A percentile compares a stretch with the other conserved stretches of the same genome.
phyloP scores from a whole-genome alignment of 2,329 filamentous ascomycete genomes.

The Tolypocladium endophyticum region DNA sequence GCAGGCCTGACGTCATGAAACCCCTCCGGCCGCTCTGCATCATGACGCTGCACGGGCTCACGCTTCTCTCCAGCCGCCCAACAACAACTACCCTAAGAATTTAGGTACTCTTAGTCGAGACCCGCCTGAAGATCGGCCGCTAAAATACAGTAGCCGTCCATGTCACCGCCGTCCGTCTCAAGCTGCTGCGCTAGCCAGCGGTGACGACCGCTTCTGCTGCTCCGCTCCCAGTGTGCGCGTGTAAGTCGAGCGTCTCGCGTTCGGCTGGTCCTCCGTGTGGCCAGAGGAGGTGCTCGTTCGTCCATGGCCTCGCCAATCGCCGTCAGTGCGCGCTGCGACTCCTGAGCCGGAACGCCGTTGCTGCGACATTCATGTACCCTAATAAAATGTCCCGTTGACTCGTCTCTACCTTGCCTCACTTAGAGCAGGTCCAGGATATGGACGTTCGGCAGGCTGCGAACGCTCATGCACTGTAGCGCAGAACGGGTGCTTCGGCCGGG shows the following conservation, averaged over 20 bases:
- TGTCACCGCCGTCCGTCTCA: neutral
- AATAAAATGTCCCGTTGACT: neutral
- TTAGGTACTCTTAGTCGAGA: too few relatives aligned
- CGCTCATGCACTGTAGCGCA: neutral
- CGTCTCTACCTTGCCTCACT: neutral
- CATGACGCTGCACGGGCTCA: constrained; percentile 5
- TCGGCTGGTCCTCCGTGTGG: too few relatives aligned
- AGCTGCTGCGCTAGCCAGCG: neutral
- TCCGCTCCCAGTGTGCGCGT: neutral
- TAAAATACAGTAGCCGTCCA: neutral
- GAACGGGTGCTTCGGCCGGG: neutral
- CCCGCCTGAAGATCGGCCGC: neutral
- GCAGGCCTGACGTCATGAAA: constrained; percentile 13
- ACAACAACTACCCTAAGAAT: too few relatives aligned
- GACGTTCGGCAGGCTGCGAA: neutral
- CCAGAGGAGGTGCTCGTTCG: neutral
- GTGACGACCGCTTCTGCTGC: neutral
- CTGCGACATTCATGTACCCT: neutral
- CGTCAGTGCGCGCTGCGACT: too few relatives aligned
- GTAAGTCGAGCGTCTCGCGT: neutral
- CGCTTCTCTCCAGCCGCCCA: neutral
- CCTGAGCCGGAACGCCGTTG: neutral
- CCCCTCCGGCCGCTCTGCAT: constrained; percentile 4
- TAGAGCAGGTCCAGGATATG: neutral
- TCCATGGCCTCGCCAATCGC: neutral